A percentile compares a stretch with the other conserved stretches of the same genome.
Conservation (phyloP, 768 basidiomycete species). For the Suillus alpinus region DNA sequence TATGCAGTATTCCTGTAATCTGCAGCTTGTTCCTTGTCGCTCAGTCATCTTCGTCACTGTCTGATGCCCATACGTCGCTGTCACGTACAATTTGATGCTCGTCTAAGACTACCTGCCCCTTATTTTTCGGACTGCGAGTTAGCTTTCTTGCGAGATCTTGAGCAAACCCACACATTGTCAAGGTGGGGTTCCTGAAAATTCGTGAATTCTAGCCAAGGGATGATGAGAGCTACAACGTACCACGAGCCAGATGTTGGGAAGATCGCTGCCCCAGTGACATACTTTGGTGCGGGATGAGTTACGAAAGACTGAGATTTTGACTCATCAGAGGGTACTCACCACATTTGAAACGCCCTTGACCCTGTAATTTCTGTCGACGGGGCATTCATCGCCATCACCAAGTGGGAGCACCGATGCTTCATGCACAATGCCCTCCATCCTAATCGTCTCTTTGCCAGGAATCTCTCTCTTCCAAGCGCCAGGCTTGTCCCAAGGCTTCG, state of each 20-base stretch:
- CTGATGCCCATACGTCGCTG: not conserved
- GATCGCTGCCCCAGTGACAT: constrained; percentile 16
- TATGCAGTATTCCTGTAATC: not conserved
- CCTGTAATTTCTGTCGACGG: constrained; percentile 14
- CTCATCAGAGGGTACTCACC: not conserved
- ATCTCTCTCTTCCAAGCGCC: constrained; percentile 1
- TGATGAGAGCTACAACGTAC: constrained; percentile 7
- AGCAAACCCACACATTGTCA: constrained; percentile 13
- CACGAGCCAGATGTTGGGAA: constrained; percentile 18
- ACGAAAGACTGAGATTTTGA: not conserved
- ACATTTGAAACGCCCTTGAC: constrained; percentile 15
- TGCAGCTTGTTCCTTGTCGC: not conserved
- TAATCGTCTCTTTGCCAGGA: constrained; percentile 5
- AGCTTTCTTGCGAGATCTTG: constrained; percentile 16
- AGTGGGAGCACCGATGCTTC: constrained; percentile 8
- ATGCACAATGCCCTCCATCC: constrained; percentile 8
- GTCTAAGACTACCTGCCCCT: not conserved
- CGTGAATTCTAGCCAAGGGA: not conserved
- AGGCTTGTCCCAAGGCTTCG: not conserved
- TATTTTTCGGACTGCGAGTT: too few relatives aligned
- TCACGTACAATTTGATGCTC: not conserved
- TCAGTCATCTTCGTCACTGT: not conserved
- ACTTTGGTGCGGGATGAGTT: not conserved
- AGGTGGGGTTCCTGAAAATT: constrained; percentile 4
- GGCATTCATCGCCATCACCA: constrained; percentile 1